Conservation (phyloP, 352 stramenopile species). For the Elongisporangium senticosum region DNA sequence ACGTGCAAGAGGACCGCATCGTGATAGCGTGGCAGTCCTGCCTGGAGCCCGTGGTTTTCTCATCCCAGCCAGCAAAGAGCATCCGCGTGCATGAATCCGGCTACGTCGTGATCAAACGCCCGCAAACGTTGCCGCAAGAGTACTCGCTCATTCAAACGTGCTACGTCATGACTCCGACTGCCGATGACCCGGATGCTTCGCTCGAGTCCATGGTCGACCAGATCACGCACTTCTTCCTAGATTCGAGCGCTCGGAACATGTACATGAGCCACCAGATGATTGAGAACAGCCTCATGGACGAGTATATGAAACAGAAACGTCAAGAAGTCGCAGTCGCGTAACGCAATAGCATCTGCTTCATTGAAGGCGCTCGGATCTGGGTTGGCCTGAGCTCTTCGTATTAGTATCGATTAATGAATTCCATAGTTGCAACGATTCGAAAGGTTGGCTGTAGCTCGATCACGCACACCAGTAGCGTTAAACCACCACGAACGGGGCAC, state of each 20-base stretch:
- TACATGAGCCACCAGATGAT: constrained; percentile 44
- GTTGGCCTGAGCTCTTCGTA: not conserved
- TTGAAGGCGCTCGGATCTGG: not conserved
- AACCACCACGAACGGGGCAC: too few relatives aligned
- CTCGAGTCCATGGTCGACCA: constrained; percentile 14
- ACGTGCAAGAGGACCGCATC: constrained; percentile 24
- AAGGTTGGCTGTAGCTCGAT: too few relatives aligned
- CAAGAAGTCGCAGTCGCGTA: not conserved
- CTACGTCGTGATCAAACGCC: constrained; percentile 45
- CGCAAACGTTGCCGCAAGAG: constrained; percentile 19
- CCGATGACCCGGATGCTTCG: constrained; percentile 1
- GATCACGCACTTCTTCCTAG: constrained; percentile 37
- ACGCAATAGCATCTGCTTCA: not conserved
- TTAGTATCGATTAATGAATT: not conserved
- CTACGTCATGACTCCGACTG: constrained; percentile 43
- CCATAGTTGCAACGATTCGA: not conserved
- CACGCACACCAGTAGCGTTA: too few relatives aligned
- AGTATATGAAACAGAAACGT: constrained; percentile 11
- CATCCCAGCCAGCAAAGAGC: not conserved
- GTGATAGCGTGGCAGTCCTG: constrained; percentile 28
- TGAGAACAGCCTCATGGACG: constrained; percentile 41
- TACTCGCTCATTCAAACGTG: constrained; percentile 46
- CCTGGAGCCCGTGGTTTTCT: not conserved
- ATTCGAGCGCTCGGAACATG: constrained; percentile 29
- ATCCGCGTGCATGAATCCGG: constrained; percentile 7